These are phyloP conservation scores for Pleurotus tuoliensis DNA, from an alignment of 768 basidiomycete genomes.

Conservation along the genomic window DNA sequence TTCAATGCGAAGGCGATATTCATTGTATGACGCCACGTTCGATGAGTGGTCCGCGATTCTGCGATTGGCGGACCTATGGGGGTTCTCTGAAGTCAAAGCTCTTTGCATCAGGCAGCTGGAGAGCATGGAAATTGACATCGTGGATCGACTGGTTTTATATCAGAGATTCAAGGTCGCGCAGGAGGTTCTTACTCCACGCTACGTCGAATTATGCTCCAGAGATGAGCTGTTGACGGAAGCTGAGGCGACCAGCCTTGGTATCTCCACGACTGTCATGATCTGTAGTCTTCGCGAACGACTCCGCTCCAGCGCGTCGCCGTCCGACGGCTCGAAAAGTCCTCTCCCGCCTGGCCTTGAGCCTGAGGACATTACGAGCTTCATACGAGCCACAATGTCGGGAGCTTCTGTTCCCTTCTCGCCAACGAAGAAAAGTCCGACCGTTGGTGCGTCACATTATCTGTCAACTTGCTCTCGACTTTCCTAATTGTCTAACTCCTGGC, in stretches of 20 bases:
- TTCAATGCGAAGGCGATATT: conserved; percentile 41
- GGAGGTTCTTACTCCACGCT: conserved; percentile 38
- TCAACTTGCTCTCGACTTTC: too few relatives aligned
- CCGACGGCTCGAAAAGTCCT: conserved; percentile 10
- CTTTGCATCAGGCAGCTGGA: conserved; percentile 57
- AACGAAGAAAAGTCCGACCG: too few relatives aligned
- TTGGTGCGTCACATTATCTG: too few relatives aligned
- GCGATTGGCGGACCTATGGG: conserved; percentile 49
- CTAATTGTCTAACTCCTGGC: too few relatives aligned
- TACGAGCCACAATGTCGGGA: not conserved
- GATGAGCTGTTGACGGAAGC: conserved; percentile 34
- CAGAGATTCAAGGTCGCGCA: conserved; percentile 33
- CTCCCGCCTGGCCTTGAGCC: conserved; percentile 7
- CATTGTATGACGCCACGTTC: conserved; percentile 45
- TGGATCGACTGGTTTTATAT: conserved; percentile 52
- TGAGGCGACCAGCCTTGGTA: conserved; percentile 41
- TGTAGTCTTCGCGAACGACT: conserved; percentile 8
- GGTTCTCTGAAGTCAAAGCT: conserved; percentile 44
- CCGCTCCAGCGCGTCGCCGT: conserved; percentile 12
- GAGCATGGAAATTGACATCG: conserved; percentile 33
- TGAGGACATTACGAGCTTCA: not conserved
- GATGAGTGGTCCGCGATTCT: conserved; percentile 56
- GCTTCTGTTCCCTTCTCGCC: not conserved
- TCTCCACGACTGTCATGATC: conserved; percentile 31
- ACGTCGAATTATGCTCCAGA: conserved; percentile 35